Evolutionary conservation across 768 basidiomycete genomes (phyloP), one percentile per base, ranked within the genome.

Genomic region (Boletus pseudo-olivaceus): DNA sequence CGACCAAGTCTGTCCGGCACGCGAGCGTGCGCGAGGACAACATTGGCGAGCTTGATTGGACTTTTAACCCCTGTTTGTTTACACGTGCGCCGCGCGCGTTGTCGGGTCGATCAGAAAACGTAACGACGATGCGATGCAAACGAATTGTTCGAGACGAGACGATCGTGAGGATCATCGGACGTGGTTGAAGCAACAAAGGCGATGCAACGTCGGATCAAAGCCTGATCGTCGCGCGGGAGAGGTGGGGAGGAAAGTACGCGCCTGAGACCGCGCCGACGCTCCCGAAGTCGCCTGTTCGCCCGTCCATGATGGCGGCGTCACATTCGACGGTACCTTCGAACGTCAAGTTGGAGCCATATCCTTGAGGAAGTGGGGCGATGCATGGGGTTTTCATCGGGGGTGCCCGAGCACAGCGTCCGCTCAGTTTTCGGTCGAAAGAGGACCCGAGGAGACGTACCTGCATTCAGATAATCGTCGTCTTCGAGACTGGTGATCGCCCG

Each of bases 321-420:
- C 90, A 92, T 71, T 93, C 90, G 17, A 91, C 89, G 3, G 72
- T 73, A 14, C 91, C 89, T n/a, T 80, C 75, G 4, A 85, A 58
- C 0, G 88, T 90, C 43, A 93, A 72, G 66, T 92, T 93, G 2
- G 90, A 89, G 5, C 91, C 90, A 56, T 78, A 82, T 1, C 90
- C 88, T 85, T 46, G 17, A 39, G 23, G 19, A 38, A 23, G 23
- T 23, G 23, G 23, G 23, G 4, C 23, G 23, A 23, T 23, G 23
- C 4, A 4, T 23, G 23, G 17, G 7, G 17, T 17, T 38, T 47
- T 8, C 11, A n/a, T 14, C 47, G 14, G 34, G 34, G 42, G 20
- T 34, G 8, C 9, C 45, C 14, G n/a, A 19, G 9, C 27, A 10
- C 9, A 15, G 14, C 17, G 14, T 11, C 19, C 1, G n/a, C 17